phyloP scores from a whole-genome alignment of 2,329 filamentous ascomycete genomes.

The Gremmenia infestans region DNA sequence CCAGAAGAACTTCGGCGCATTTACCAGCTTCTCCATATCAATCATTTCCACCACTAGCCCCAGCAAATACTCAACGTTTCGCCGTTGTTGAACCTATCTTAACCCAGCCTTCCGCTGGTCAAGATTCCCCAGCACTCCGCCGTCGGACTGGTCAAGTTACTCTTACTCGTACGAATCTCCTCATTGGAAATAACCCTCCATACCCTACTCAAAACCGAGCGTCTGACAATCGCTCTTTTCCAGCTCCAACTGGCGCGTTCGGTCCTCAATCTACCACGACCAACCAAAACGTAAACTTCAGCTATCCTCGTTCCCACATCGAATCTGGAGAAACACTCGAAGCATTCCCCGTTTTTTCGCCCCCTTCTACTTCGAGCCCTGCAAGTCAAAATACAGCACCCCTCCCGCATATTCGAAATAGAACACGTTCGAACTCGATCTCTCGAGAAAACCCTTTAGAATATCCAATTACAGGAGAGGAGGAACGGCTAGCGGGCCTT shows the following conservation, averaged over 20 bases:
- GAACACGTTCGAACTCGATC: background rate
- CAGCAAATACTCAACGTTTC: no score
- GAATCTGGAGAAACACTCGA: background rate
- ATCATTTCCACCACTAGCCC: no score
- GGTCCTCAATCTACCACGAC: background rate
- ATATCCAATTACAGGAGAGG: background rate
- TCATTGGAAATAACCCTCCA: background rate
- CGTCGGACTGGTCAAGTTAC: no score
- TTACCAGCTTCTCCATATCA: no score
- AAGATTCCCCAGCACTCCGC: no score
- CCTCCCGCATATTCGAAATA: background rate
- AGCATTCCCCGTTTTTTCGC: background rate
- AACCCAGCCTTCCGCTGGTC: no score
- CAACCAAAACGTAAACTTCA: background rate
- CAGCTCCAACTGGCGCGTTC: background rate
- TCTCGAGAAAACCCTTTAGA: background rate
- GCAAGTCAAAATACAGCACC: background rate
- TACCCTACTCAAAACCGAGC: background rate
- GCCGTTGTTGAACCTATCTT: no score
- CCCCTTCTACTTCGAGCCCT: background rate
- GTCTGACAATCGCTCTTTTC: background rate
- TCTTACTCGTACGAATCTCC: background rate
- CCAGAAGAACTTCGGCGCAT: no score
- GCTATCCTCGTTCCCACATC: background rate
- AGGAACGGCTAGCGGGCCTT: background rate